A percentile compares a stretch with the other conserved stretches of the same genome.
phyloP scores from a whole-genome alignment of 1,284 basidiomycete species.

The Trametes hirsuta region DNA sequence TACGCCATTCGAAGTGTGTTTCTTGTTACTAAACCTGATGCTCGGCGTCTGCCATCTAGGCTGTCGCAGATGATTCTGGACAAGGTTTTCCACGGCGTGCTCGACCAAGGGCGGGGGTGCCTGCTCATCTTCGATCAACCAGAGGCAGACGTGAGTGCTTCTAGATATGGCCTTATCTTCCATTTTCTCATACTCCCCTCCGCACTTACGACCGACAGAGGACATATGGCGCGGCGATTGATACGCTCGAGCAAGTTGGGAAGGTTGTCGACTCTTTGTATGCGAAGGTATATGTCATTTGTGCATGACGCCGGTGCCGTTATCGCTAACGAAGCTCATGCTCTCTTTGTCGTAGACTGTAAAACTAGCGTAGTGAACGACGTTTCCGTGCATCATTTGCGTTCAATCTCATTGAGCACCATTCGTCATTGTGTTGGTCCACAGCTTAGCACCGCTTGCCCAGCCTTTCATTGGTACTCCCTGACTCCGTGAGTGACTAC shows the following conservation, averaged over 20 bases:
- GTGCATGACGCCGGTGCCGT: neutral
- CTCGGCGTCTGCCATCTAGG: constrained; percentile 41
- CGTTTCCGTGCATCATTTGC: neutral
- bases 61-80: constrained; percentile 98
- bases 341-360: constrained; percentile 3
- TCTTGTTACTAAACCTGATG: neutral
- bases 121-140: constrained; percentile 88
- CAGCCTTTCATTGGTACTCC: too few relatives aligned
- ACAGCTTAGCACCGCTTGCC: too few relatives aligned
- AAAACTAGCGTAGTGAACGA: constrained; percentile 6
- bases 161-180: neutral
- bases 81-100: constrained; percentile 91
- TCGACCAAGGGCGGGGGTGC: constrained; percentile 95
- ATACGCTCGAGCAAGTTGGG: constrained; percentile 87
- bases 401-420: neutral
- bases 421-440: neutral
- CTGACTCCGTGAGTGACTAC: too few relatives aligned
- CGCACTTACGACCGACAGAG: constrained; percentile 48
- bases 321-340: neutral
- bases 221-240: constrained; percentile 85
- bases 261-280: constrained; percentile 93
- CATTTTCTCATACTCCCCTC: neutral
- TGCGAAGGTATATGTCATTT: constrained; percentile 64
- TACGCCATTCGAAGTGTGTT: constrained; percentile 44
- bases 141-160: constrained; percentile 72